Base-by-base conservation (phyloP, 2,329 filamentous ascomycete genomes). In the Clarireedia paspali region DNA sequence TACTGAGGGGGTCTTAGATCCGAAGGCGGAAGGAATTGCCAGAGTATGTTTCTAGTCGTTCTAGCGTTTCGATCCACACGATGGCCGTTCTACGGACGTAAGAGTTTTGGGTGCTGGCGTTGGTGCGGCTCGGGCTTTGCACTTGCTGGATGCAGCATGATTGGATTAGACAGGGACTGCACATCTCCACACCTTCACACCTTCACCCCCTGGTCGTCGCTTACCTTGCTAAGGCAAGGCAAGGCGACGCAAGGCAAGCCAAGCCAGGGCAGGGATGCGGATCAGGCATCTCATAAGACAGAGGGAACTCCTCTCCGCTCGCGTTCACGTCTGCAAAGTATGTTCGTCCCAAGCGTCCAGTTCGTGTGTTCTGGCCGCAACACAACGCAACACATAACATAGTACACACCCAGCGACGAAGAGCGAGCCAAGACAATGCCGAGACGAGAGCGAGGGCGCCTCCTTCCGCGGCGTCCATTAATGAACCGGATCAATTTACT, bases 111-210 rank as follows among this genome's bases (percentile, higher is more conserved):
- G 27, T 39, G 30, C n/a, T 56, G 53, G 47, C 47, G 48, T 51
- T 56, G 39, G 47, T 51, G 46, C 46, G 52, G 52, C 52, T 55
- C 52, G 52, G 52, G n/a, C 36, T 50, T 24, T 50, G 39, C 34
- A 30, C 34, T 30, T 55, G 17, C 17, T 40, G 34, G 24, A 50
- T 49, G 45, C 17, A 54, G 15, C 12, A 42, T 54, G 52, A 54
- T 49, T 54, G 45, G 30, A 49, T 44, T 10, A 20, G 38, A 53
- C 6, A 36, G 30, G 36, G 36, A 44, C 27, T 39, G 20, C 34
- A 23, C 36, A 7, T 26, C 34, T 20, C 20, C 20, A 20, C 20
- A 20, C 20, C 20, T 20, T 20, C 20, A 20, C 20, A 2, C 20
- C 27, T 39, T 39, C 34, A 23, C 36, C 6, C 39, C 34, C 34